Evolutionary conservation across 495 filamentous ascomycete species (phyloP).

Genomic region (Penicillium salamii): DNA sequence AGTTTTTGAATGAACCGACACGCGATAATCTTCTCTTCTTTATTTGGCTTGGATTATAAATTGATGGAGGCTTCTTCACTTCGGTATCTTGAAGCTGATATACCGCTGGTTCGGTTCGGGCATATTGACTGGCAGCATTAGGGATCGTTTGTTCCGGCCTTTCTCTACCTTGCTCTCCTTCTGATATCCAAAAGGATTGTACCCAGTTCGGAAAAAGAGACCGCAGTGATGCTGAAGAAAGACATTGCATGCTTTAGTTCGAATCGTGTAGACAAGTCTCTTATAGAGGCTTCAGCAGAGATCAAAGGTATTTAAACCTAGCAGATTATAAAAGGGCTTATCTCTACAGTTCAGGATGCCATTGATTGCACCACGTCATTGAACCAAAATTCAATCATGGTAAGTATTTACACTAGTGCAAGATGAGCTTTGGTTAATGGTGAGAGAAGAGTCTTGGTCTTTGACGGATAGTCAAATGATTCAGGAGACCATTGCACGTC

Average conservation of each 20-base stretch:
- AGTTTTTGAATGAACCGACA: neutral
- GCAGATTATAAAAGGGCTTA: neutral
- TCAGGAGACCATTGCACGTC: no score
- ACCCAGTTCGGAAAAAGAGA: neutral
- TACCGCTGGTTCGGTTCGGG: neutral
- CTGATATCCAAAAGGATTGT: neutral
- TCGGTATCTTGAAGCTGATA: constrained; percentile 2
- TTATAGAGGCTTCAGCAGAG: neutral
- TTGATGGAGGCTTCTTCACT: neutral
- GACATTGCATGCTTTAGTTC: neutral
- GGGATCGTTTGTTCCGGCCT: neutral
- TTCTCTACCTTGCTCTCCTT: neutral
- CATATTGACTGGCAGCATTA: neutral
- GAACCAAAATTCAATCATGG: no score
- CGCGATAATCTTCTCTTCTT: neutral
- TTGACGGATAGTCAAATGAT: no score
- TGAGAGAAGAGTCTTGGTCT: no score
- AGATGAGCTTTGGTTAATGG: no score
- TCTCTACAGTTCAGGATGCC: neutral
- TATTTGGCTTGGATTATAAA: neutral
- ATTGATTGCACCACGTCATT: neutral
- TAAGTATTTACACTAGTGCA: no score
- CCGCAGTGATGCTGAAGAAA: neutral
- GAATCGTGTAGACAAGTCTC: neutral
- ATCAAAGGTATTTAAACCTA: neutral